phyloP scores from a whole-genome alignment of 192 early-diverging fungal genomes.

The Coemansia sp. region DNA sequence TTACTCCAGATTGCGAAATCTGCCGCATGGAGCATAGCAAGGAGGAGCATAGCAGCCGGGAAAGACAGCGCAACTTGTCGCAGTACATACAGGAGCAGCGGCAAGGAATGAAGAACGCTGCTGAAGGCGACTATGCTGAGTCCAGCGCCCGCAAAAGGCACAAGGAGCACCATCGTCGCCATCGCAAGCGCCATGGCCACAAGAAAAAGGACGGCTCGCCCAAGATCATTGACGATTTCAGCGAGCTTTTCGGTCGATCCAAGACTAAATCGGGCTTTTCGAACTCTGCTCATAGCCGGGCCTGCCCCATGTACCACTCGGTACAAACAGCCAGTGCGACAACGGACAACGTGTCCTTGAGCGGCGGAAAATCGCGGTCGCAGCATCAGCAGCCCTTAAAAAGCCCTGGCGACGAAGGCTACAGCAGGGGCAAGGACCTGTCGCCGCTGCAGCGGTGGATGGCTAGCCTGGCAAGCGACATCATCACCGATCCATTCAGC shows the following conservation, averaged over 20 bases:
- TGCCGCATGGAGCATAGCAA: constrained; percentile 24
- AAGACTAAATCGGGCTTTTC: constrained; percentile 4
- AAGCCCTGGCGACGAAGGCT: not conserved
- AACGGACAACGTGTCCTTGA: not conserved
- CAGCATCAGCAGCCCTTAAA: not conserved
- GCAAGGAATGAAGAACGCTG: not conserved
- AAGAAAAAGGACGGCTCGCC: constrained; percentile 4
- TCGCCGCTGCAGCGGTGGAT: constrained; percentile 43
- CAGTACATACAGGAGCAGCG: constrained; percentile 6
- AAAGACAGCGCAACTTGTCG: constrained; percentile 12
- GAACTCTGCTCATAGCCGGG: not conserved
- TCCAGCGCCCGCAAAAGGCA: constrained; percentile 4
- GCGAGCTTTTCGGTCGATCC: constrained; percentile 19
- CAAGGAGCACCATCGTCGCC: constrained; percentile 13
- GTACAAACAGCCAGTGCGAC: not conserved
- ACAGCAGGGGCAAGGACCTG: constrained; percentile 1
- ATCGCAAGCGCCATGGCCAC: constrained; percentile 23
- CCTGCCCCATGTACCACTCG: not conserved
- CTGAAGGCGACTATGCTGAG: not conserved
- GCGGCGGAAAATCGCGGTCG: not conserved
- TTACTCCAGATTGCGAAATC: constrained; percentile 43
- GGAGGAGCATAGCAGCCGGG: constrained; percentile 16
- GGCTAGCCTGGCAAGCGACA: constrained; percentile 26
- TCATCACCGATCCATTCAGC: constrained; percentile 24
- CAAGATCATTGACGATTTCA: constrained; percentile 33